A percentile compares a stretch with the other conserved stretches of the same genome.
Evolutionary conservation across 192 early-diverging fungal genomes (phyloP).

Genomic region (Gaertneriomyces semiglobifer): DNA sequence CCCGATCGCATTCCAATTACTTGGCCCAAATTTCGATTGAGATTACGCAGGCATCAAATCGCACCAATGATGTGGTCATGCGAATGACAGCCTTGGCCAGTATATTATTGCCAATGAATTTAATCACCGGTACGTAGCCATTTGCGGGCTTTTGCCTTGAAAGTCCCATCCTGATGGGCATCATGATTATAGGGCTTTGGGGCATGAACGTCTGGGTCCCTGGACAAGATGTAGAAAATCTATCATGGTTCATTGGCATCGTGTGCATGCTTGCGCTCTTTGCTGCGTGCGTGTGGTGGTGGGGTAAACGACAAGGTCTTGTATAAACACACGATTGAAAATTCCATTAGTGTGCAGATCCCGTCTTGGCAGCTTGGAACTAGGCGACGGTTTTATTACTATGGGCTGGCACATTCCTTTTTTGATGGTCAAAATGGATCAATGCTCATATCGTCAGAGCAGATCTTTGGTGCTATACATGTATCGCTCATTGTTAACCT

Average conservation of each 20-base stretch:
- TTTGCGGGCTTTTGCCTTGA: not conserved
- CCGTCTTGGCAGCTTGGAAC: too few relatives aligned
- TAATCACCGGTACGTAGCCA: slow-evolving; percentile 67
- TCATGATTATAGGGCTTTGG: slow-evolving; percentile 32
- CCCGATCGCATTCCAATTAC: slow-evolving; percentile 75
- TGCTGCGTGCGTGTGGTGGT: slow-evolving; percentile 19
- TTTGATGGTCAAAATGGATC: too few relatives aligned
- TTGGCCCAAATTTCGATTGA: slow-evolving; percentile 76
- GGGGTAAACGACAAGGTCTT: slow-evolving; percentile 17
- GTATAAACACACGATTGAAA: slow-evolving; percentile 2
- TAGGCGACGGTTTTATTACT: too few relatives aligned
- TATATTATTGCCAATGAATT: slow-evolving; percentile 85
- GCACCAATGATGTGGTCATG: slow-evolving; percentile 84
- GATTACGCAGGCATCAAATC: slow-evolving; percentile 62
- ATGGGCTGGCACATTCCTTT: too few relatives aligned
- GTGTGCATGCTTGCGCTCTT: slow-evolving; percentile 30
- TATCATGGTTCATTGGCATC: slow-evolving; percentile 47
- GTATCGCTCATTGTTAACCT: too few relatives aligned
- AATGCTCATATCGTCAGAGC: too few relatives aligned
- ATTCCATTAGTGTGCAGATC: too few relatives aligned
- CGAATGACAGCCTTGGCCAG: slow-evolving; percentile 84
- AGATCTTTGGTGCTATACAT: too few relatives aligned
- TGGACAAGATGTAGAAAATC: slow-evolving; percentile 39
- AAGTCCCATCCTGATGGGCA: not conserved
- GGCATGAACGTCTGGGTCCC: slow-evolving; percentile 53